Conservation (phyloP, 2,329 filamentous ascomycete genomes). For the Orbilia ellipsospora region DNA sequence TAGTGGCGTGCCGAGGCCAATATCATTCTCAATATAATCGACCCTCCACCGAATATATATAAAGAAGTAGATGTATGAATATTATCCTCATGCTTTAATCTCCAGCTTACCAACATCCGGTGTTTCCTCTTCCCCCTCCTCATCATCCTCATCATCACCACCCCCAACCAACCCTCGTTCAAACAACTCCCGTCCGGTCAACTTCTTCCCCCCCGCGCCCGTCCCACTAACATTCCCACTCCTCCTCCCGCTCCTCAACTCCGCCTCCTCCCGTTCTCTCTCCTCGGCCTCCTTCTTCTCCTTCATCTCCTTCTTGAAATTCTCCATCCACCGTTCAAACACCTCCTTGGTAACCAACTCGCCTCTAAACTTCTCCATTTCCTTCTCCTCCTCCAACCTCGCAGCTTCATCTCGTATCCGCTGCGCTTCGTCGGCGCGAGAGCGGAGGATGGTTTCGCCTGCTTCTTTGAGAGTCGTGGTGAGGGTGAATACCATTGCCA, state of each 20-base stretch:
- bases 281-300: conserved; percentile 75
- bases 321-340: conserved; percentile 83
- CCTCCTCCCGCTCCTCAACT: conserved; percentile 80
- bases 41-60: too few species aligned
- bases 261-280: conserved; percentile 83
- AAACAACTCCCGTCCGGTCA: conserved; percentile 82
- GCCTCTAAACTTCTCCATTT: conserved; percentile 97
- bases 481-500: conserved; percentile 96
- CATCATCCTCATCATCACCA: conserved; percentile 75
- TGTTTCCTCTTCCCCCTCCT: conserved; percentile 73
- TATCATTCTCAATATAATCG: too few species aligned
- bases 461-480: conserved; percentile 87
- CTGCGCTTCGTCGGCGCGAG: conserved; percentile 74
- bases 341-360: conserved; percentile 86
- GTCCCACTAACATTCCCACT: conserved; percentile 70
- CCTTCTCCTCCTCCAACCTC: conserved; percentile 79
- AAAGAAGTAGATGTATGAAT: not conserved
- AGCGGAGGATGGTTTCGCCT: conserved; percentile 83
- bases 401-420: conserved; percentile 69
- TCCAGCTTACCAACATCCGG: conserved; percentile 76
- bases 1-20: too few species aligned
- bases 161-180: conserved; percentile 75
- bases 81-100: conserved; percentile 68
- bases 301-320: conserved; percentile 82
- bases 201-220: conserved; percentile 64